Evolutionary conservation across 306 rosid genomes (phyloP), one percentile per base, ranked within the genome.

Genomic region (Pyrus pyrifolia): DNA sequence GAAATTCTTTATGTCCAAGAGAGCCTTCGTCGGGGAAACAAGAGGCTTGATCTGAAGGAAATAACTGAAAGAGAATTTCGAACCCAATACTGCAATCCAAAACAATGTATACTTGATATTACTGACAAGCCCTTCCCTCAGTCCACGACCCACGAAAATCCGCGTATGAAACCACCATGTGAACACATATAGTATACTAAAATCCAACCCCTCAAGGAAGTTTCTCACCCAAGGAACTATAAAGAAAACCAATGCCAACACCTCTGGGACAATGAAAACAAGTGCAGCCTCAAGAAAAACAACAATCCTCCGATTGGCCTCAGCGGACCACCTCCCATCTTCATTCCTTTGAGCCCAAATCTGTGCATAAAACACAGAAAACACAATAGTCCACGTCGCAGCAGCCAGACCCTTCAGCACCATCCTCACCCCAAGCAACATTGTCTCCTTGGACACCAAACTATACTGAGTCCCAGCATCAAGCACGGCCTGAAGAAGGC

Each of bases 381-480:
- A 93, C 79, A 91, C 63, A 72, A 93, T 83, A 70, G 89, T 86
- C 98, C 98, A 93, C 1, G 91, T 67, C 46, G 78, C 25, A 35
- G 98, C 96, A 68, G 64, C 97, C 83, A 85, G 6, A 74, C 76
- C 80, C 89, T 93, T 93, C 40, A 91, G 72, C 73, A 85, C 90
- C 97, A 93, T 93, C 80, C 98, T 86, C 64, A 93, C 86, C 38
- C 98, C 98, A 14, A 89, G 89, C 90, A 84, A 87, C 3, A 35
- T 9, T 6, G 97, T 93, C 84, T 88, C 97, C 76, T 81, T 87
- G 21, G 97, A 66, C 73, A 93, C 96, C 90, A 93, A 84, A 84
- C 98, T 93, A 80, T 91, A 93, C 61, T 93, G 98, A 79, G 97
- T 90, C 74, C 98, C 98, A 0, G 97, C 97, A 85, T 93, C 98